Percentiles rank a stretch among this genome's conserved stretches.
phyloP scores from a whole-genome alignment of 768 basidiomycete species.

The Pisolithus albus region DNA sequence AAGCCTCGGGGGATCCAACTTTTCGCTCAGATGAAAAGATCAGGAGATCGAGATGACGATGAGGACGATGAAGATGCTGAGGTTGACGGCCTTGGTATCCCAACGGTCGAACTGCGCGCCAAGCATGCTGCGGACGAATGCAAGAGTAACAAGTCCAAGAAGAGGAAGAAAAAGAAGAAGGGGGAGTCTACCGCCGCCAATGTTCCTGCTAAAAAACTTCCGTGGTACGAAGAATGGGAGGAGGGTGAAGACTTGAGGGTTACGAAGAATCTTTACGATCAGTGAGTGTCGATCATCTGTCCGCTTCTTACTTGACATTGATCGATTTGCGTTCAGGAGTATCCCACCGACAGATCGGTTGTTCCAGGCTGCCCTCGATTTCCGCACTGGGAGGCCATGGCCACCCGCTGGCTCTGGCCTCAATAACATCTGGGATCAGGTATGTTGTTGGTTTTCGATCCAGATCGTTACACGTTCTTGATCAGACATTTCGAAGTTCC shows the following conservation, averaged over 20 bases:
- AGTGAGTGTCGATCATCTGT: slow-evolving; percentile 34
- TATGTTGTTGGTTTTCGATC: slow-evolving; percentile 21
- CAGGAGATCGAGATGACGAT: slow-evolving; percentile 26
- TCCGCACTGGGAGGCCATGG: slow-evolving; percentile 38
- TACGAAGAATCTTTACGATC: slow-evolving; percentile 37
- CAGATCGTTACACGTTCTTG: not conserved
- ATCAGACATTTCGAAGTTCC: slow-evolving; percentile 40
- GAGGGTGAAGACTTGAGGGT: slow-evolving; percentile 47
- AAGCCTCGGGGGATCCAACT: slow-evolving; percentile 52
- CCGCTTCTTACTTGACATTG: not conserved
- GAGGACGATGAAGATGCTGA: slow-evolving; percentile 42
- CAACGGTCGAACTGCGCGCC: slow-evolving; percentile 49
- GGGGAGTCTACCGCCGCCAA: slow-evolving; percentile 9
- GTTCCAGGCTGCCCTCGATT: slow-evolving; percentile 52
- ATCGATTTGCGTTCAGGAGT: slow-evolving; percentile 27
- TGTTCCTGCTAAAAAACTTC: slow-evolving; percentile 20
- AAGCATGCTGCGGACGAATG: slow-evolving; percentile 51
- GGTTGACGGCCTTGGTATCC: slow-evolving; percentile 59
- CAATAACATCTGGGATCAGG: slow-evolving; percentile 58
- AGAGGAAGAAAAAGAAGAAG: slow-evolving; percentile 30
- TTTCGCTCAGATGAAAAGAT: slow-evolving; percentile 31
- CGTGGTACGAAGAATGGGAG: slow-evolving; percentile 73
- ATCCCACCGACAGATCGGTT: slow-evolving; percentile 47
- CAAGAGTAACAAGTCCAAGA: slow-evolving; percentile 51
- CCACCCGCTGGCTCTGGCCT: slow-evolving; percentile 27